Conservation (phyloP, 2,329 filamentous ascomycete genomes). For the Trichoderma guizhouense region DNA sequence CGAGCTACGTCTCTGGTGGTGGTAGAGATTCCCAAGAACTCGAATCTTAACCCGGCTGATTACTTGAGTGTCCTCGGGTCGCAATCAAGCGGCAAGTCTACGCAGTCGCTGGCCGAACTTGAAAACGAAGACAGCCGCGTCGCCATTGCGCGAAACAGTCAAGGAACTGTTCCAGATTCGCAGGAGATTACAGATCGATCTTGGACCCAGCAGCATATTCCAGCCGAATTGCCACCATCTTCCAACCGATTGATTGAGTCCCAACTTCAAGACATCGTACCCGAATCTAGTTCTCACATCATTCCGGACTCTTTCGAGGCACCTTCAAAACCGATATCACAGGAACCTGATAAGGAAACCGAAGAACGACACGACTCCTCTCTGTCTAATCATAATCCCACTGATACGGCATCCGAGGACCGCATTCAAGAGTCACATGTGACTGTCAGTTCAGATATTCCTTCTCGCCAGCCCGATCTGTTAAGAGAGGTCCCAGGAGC, state of each 20-base stretch:
- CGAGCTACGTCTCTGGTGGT: slow-evolving; percentile 24
- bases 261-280: background rate
- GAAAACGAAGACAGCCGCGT: slow-evolving; percentile 35
- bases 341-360: background rate
- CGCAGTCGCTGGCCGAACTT: slow-evolving; percentile 34
- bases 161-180: slow-evolving; percentile 43
- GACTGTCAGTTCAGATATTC: slow-evolving; percentile 22
- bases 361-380: background rate
- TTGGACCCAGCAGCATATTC: slow-evolving; percentile 20
- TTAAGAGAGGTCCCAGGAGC: background rate
- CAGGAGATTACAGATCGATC: slow-evolving; percentile 35
- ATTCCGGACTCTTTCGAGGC: slow-evolving; percentile 23
- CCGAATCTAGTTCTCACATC: background rate
- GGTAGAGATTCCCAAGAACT: slow-evolving; percentile 31
- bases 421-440: slow-evolving; percentile 19
- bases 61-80: slow-evolving; percentile 34
- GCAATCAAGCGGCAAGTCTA: slow-evolving; percentile 29
- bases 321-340: background rate
- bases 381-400: background rate
- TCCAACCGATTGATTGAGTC: background rate
- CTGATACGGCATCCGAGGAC: slow-evolving; percentile 16
- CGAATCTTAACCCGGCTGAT: slow-evolving; percentile 35
- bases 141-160: slow-evolving; percentile 32
- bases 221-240: background rate
- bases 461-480: slow-evolving; percentile 28